phyloP scores from a whole-genome alignment of 106 monocot genomes.

The Chionographis japonica region DNA sequence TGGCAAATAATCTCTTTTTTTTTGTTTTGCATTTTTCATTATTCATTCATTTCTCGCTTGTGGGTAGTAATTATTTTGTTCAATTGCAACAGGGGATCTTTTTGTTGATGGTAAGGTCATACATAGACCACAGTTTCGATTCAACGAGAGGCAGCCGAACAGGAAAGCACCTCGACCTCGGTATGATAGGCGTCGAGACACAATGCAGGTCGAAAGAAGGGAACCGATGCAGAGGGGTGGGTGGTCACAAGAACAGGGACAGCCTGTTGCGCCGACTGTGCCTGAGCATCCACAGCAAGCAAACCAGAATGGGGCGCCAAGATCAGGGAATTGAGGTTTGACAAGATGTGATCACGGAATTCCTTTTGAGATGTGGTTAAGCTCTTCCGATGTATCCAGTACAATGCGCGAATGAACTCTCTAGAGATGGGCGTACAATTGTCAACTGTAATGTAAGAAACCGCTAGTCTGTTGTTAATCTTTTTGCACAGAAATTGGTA shows the following conservation, averaged over 20 bases:
- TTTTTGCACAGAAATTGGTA: too few relatives aligned
- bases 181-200: conserved; percentile 69
- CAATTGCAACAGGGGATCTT: conserved; percentile 70
- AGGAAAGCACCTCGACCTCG: conserved; percentile 67
- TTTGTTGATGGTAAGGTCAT: conserved; percentile 89
- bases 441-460: too few relatives aligned
- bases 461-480: too few relatives aligned
- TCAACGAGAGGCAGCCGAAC: conserved; percentile 72
- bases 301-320: conserved; percentile 12
- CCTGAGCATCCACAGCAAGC: conserved; percentile 9
- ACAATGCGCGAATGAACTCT: too few relatives aligned
- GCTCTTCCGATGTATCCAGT: too few relatives aligned
- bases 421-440: too few relatives aligned
- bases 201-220: conserved; percentile 76
- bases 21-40: too few relatives aligned
- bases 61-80: conserved; percentile 1
- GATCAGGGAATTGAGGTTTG: conserved; percentile 18
- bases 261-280: conserved; percentile 8
- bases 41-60: background rate
- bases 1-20: background rate
- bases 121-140: conserved; percentile 82
- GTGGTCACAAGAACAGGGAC: conserved; percentile 16
- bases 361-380: background rate
- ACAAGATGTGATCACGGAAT: background rate
- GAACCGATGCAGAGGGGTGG: conserved; percentile 37